A percentile compares a stretch with the other conserved stretches of the same genome.
Evolutionary conservation across 2,329 filamentous ascomycete species (phyloP).

Genomic region (Lasiodiplodia citricola): DNA sequence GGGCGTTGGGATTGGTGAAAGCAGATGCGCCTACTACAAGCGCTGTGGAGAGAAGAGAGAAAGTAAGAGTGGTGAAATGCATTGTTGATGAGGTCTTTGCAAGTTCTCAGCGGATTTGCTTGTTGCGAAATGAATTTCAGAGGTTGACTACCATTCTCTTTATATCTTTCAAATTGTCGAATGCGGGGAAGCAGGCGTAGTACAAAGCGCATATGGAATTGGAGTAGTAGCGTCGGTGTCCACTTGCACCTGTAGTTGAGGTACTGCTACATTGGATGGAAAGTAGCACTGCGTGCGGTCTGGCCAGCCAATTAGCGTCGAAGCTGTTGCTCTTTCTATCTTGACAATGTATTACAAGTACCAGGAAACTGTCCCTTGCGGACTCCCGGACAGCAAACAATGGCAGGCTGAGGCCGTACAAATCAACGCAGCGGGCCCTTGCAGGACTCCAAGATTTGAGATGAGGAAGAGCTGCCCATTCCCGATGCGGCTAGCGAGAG

Average conservation of each 20-base stretch:
- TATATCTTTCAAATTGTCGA: neutral
- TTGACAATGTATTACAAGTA: neutral
- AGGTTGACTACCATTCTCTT: neutral
- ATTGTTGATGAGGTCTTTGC: neutral
- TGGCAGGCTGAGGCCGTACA: neutral
- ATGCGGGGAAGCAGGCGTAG: neutral
- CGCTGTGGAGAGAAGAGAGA: slow-evolving; percentile 1
- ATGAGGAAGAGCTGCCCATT: neutral
- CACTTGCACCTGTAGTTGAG: slow-evolving; percentile 3
- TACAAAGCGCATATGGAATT: neutral
- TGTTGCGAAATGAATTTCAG: too few species aligned
- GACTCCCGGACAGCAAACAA: neutral
- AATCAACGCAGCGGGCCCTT: neutral
- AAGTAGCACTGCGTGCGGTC: neutral
- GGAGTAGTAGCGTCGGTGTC: neutral
- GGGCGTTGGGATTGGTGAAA: neutral
- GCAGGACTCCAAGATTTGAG: slow-evolving; percentile 1
- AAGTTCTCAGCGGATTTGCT: neutral
- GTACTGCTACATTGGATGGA: neutral
- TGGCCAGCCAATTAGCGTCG: too few species aligned
- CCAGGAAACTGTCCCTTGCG: neutral
- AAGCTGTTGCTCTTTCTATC: neutral
- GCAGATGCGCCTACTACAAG: neutral
- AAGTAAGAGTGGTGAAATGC: neutral
- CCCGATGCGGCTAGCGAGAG: neutral